Evolutionary conservation across 2,329 filamentous ascomycete species (phyloP).

Genomic region (Fusarium sp.): DNA sequence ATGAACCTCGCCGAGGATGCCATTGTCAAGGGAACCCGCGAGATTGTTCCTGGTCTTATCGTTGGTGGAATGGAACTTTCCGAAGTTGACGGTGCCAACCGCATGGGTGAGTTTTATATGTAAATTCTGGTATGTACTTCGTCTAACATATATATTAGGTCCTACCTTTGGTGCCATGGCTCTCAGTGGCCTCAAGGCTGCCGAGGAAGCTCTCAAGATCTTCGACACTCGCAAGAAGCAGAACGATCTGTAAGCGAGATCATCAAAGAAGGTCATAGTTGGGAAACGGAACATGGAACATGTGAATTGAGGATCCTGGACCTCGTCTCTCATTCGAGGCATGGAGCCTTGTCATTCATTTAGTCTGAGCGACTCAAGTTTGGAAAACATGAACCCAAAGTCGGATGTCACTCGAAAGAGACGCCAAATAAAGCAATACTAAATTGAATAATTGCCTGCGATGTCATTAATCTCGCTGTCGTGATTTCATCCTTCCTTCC

Average conservation of each 20-base stretch:
- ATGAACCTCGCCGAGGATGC: constrained; percentile 93
- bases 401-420: background rate
- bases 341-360: constrained; percentile 28
- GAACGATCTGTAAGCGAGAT: constrained; percentile 66
- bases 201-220: constrained; percentile 82
- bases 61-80: constrained; percentile 96
- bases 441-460: background rate
- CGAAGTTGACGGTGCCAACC: constrained; percentile 89
- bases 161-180: constrained; percentile 92
- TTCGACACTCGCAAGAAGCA: constrained; percentile 82
- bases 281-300: background rate
- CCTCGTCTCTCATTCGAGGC: constrained; percentile 26
- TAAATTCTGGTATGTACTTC: no score
- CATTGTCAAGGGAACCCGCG: constrained; percentile 90
- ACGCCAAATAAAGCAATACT: background rate
- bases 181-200: constrained; percentile 87
- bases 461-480: background rate
- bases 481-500: background rate
- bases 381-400: background rate
- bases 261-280: background rate
- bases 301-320: background rate
- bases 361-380: background rate
- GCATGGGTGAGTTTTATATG: constrained; percentile 71
- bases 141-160: constrained; percentile 44
- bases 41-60: constrained; percentile 87